A percentile compares a stretch with the other conserved stretches of the same genome.
Conservation (phyloP, 1,139 yeast species). For the Nakaseomyces uthaithaninus region DNA sequence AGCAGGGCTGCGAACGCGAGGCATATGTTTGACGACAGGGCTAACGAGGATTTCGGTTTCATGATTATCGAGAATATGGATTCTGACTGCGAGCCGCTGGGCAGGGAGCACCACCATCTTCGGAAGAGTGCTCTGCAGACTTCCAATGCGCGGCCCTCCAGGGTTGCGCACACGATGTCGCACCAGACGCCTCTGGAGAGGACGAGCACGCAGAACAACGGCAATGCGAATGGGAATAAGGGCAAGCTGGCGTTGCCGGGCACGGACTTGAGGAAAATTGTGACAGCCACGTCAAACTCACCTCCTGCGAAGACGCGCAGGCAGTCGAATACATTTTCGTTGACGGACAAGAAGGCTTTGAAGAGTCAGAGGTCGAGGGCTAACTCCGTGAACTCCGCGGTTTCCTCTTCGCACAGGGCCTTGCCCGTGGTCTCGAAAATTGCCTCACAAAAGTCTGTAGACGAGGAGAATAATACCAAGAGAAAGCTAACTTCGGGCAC, state of each 20-base stretch:
- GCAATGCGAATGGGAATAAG: not conserved
- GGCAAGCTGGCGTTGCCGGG: not conserved
- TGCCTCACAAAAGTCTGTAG: slow-evolving; percentile 10
- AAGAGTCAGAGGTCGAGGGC: slow-evolving; percentile 11
- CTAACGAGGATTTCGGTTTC: slow-evolving; percentile 9
- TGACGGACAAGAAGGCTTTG: not conserved
- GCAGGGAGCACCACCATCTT: slow-evolving; percentile 8
- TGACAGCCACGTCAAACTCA: not conserved
- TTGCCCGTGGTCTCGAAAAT: slow-evolving; percentile 10
- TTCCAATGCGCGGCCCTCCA: slow-evolving; percentile 19
- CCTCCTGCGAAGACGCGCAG: slow-evolving; percentile 3
- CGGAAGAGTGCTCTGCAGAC: slow-evolving; percentile 8
- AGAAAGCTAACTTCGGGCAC: slow-evolving; percentile 16
- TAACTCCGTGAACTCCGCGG: slow-evolving; percentile 9
- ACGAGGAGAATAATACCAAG: slow-evolving; percentile 11
- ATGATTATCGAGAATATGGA: slow-evolving; percentile 11
- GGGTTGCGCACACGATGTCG: slow-evolving; percentile 18
- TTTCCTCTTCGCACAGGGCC: slow-evolving; percentile 6
- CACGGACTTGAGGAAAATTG: not conserved
- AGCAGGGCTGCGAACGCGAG: not conserved
- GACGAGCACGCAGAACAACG: not conserved
- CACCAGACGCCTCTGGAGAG: slow-evolving; percentile 10
- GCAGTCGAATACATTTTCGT: slow-evolving; percentile 3
- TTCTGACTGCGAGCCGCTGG: slow-evolving; percentile 13
- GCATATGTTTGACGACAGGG: slow-evolving; percentile 2